These are phyloP conservation scores for Houttuynia cordata DNA, from an alignment of 164 flowering plant species.

Conservation along the genomic window DNA sequence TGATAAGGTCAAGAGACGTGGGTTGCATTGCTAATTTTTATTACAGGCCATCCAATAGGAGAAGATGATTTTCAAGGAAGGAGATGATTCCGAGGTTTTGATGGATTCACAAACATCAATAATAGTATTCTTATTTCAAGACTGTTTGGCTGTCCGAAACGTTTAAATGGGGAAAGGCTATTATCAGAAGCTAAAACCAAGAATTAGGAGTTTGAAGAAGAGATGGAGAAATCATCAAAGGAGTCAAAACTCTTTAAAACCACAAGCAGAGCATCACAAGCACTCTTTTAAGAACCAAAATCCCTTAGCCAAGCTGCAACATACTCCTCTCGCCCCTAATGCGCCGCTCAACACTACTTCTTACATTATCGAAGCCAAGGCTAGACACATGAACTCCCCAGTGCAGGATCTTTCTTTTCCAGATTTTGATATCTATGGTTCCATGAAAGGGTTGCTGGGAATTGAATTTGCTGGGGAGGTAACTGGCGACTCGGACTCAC, in stretches of 20 bases:
- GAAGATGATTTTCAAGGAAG: no score
- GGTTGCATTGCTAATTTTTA: no score
- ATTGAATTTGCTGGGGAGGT: neutral
- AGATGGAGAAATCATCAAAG: neutral
- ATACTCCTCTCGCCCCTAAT: slow-evolving; percentile 1
- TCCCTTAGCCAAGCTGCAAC: neutral
- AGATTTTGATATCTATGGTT: slow-evolving; percentile 1
- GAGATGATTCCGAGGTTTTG: no score
- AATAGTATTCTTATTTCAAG: no score
- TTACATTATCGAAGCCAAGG: slow-evolving; percentile 2
- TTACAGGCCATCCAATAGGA: no score
- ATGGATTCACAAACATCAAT: no score
- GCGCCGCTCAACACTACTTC: slow-evolving; percentile 9
- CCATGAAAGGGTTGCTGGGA: slow-evolving; percentile 4
- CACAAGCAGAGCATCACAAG: neutral
- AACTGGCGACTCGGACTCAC: neutral
- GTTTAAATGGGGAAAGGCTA: neutral
- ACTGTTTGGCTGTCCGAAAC: neutral
- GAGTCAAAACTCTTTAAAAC: neutral
- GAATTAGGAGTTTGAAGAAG: neutral
- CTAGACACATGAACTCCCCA: neutral
- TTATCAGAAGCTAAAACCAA: neutral
- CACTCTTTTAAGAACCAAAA: neutral
- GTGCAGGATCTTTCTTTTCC: neutral
- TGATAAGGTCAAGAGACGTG: no score